A percentile compares a stretch with the other conserved stretches of the same genome.
Conservation (phyloP, 2,329 filamentous ascomycete genomes). For the Nakataea oryzae region DNA sequence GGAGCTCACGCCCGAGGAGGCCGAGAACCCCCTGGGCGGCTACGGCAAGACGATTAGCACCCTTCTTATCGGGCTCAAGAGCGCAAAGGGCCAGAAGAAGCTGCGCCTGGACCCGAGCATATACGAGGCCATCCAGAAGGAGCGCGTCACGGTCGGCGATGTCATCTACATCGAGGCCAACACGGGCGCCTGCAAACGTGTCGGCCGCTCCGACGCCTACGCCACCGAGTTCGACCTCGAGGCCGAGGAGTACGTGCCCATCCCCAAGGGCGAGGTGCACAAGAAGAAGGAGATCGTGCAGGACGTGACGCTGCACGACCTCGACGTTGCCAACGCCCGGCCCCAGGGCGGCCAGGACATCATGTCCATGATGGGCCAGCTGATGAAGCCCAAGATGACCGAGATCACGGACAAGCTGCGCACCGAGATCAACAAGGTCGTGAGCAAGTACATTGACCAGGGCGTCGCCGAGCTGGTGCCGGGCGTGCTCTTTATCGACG, state of each 20-base stretch:
- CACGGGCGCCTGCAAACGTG: slow-evolving; percentile 94
- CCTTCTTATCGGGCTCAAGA: slow-evolving; percentile 87
- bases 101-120: slow-evolving; percentile 93
- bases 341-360: slow-evolving; percentile 97
- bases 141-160: slow-evolving; percentile 89
- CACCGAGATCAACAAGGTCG: slow-evolving; percentile 96
- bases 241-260: slow-evolving; percentile 96
- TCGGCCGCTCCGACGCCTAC: slow-evolving; percentile 91
- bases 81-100: slow-evolving; percentile 95
- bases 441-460: slow-evolving; percentile 98
- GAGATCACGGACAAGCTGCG: slow-evolving; percentile 98
- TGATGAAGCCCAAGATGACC: slow-evolving; percentile 99
- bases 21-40: slow-evolving; percentile 91
- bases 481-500: slow-evolving; percentile 95
- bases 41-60: slow-evolving; percentile 98
- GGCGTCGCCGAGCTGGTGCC: slow-evolving; percentile 97
- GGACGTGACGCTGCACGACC: slow-evolving; percentile 92
- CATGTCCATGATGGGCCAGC: slow-evolving; percentile 99
- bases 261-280: slow-evolving; percentile 97
- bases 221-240: slow-evolving; percentile 98
- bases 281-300: slow-evolving; percentile 99
- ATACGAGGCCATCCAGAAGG: slow-evolving; percentile 98
- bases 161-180: slow-evolving; percentile 99
- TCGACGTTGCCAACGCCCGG: slow-evolving; percentile 90
- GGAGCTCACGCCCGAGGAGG: slow-evolving; percentile 93